Evolutionary conservation across 2,329 filamentous ascomycete species (phyloP).

Genomic region (Colletotrichum trifolii): DNA sequence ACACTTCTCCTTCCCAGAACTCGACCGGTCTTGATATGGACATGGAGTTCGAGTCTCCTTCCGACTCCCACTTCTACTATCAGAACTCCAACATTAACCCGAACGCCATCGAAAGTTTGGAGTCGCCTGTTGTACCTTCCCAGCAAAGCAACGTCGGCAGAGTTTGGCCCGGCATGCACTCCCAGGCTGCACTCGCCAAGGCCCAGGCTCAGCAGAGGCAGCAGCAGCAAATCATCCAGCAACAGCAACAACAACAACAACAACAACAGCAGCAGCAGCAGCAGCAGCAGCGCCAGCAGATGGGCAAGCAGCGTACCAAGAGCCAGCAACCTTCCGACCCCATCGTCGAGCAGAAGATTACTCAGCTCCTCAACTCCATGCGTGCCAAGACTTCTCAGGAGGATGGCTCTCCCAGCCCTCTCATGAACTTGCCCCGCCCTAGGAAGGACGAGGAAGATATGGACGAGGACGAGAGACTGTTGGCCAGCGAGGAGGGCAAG

Average conservation of each 20-base stretch:
- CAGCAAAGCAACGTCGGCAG: slow-evolving; percentile 72
- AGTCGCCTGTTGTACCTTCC: slow-evolving; percentile 59
- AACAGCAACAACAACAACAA: slow-evolving; percentile 71
- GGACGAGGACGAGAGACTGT: slow-evolving; percentile 94
- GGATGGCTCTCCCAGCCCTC: slow-evolving; percentile 52
- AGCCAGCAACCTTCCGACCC: slow-evolving; percentile 69
- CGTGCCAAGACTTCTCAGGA: slow-evolving; percentile 75
- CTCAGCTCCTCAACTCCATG: slow-evolving; percentile 92
- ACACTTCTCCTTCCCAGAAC: slow-evolving; percentile 71
- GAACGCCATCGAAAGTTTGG: slow-evolving; percentile 73
- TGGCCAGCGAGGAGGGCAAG: slow-evolving; percentile 98
- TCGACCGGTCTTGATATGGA: slow-evolving; percentile 74
- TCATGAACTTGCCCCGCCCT: slow-evolving; percentile 76
- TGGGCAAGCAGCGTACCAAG: slow-evolving; percentile 62
- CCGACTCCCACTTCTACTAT: slow-evolving; percentile 74
- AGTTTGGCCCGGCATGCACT: slow-evolving; percentile 94
- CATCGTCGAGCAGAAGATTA: slow-evolving; percentile 91
- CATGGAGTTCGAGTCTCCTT: slow-evolving; percentile 62
- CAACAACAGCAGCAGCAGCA: slow-evolving; percentile 60
- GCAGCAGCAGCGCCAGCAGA: slow-evolving; percentile 58
- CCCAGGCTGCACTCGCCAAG: slow-evolving; percentile 84
- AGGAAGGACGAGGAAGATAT: slow-evolving; percentile 98
- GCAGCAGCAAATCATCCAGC: slow-evolving; percentile 62
- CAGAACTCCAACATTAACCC: slow-evolving; percentile 73
- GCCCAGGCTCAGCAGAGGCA: slow-evolving; percentile 75